phyloP scores from a whole-genome alignment of 805 yeast species.

The Saturnispora sekii region DNA sequence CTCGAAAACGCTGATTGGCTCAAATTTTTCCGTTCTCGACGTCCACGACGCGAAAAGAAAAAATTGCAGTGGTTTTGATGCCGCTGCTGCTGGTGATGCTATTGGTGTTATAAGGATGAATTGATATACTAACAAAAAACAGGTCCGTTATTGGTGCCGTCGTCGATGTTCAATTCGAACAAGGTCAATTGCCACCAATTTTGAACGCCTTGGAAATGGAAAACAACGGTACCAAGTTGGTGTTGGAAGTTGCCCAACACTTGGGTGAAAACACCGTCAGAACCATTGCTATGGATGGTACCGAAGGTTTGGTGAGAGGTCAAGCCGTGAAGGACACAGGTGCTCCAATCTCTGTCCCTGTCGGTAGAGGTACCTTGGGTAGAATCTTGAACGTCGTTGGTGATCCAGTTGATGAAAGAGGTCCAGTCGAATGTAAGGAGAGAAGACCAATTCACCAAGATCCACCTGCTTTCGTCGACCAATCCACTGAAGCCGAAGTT shows the following conservation, averaged over 20 bases:
- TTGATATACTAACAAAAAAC: constrained; percentile 18
- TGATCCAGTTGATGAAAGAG: constrained; percentile 99
- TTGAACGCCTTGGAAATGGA: constrained; percentile 91
- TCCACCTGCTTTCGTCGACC: constrained; percentile 93
- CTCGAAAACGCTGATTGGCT: background rate
- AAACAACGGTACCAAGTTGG: constrained; percentile 59
- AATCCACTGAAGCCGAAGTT: constrained; percentile 96
- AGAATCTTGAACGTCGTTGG: constrained; percentile 97
- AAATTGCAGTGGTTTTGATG: background rate
- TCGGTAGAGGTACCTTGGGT: constrained; percentile 98
- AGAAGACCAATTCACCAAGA: constrained; percentile 98
- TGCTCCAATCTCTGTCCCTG: constrained; percentile 97
- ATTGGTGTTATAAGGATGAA: background rate
- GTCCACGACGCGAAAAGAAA: background rate
- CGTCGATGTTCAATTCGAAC: constrained; percentile 98
- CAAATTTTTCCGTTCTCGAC: background rate
- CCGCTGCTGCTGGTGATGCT: no score
- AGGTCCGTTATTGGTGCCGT: constrained; percentile 99
- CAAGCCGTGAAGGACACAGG: constrained; percentile 88
- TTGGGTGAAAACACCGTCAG: constrained; percentile 99
- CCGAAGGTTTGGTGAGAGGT: constrained; percentile 99
- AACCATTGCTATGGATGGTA: constrained; percentile 99
- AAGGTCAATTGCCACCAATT: constrained; percentile 94
- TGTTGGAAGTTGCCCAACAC: constrained; percentile 98
- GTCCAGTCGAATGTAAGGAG: constrained; percentile 88